phyloP scores from a whole-genome alignment of 176 grass and related monocot species.

The Bromus sterilis region DNA sequence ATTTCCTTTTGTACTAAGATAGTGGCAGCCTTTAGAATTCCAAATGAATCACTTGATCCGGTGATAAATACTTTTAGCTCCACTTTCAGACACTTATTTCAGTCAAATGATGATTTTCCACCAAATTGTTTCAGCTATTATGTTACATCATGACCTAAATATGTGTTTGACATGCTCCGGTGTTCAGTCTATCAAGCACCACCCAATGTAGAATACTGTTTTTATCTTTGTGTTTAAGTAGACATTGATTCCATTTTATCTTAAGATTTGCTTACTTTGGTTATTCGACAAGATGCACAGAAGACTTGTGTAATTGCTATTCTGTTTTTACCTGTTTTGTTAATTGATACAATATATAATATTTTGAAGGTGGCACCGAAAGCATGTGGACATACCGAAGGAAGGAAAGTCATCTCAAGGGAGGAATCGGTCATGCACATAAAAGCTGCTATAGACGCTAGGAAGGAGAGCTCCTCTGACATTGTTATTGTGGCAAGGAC shows the following conservation, averaged over 20 bases:
- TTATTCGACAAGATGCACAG: background rate
- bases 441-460: conserved; percentile 85
- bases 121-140: background rate
- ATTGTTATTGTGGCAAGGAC: conserved; percentile 89
- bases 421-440: conserved; percentile 86
- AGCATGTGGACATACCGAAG: conserved; percentile 96
- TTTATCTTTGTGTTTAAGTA: background rate
- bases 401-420: conserved; percentile 91
- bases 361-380: conserved; percentile 86
- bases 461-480: conserved; percentile 80
- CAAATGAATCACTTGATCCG: background rate
- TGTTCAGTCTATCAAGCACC: background rate
- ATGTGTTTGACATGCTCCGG: background rate
- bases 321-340: background rate
- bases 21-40: background rate
- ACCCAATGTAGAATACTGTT: background rate
- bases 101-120: background rate
- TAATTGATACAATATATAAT: background rate
- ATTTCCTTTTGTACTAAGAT: background rate
- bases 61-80: background rate
- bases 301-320: background rate
- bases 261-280: background rate
- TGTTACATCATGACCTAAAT: background rate
- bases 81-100: background rate
- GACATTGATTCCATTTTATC: background rate